Percentiles rank a stretch among this genome's conserved stretches.
Evolutionary conservation across 805 yeast genomes (phyloP).

Genomic region (Candida vaughaniae): DNA sequence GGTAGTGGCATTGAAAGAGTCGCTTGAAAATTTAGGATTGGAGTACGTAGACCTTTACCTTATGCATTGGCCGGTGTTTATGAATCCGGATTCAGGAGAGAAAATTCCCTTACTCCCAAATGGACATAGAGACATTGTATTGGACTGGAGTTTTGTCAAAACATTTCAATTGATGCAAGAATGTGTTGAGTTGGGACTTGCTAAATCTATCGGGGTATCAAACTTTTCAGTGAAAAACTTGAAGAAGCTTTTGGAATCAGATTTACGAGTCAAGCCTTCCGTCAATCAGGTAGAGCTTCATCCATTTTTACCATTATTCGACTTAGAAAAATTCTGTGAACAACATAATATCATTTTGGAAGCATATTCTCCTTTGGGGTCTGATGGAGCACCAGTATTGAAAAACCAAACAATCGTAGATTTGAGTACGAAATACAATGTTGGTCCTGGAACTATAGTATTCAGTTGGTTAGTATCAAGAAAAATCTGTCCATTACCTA

Average conservation of each 20-base stretch:
- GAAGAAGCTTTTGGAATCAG: slow-evolving; percentile 29
- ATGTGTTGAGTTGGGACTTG: slow-evolving; percentile 5
- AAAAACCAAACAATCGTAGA: slow-evolving; percentile 39
- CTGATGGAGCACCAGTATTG: slow-evolving; percentile 48
- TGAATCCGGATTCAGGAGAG: slow-evolving; percentile 75
- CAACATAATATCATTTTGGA: slow-evolving; percentile 57
- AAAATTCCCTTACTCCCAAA: slow-evolving; percentile 41
- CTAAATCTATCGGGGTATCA: slow-evolving; percentile 34
- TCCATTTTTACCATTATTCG: slow-evolving; percentile 59
- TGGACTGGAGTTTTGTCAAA: slow-evolving; percentile 24
- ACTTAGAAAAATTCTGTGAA: slow-evolving; percentile 55
- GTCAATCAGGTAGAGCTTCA: slow-evolving; percentile 36
- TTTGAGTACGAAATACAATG: slow-evolving; percentile 42
- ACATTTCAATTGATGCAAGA: slow-evolving; percentile 24
- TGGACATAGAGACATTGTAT: slow-evolving; percentile 29
- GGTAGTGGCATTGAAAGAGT: slow-evolving; percentile 57
- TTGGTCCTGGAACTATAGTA: slow-evolving; percentile 48
- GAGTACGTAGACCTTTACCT: slow-evolving; percentile 80
- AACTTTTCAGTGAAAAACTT: slow-evolving; percentile 29
- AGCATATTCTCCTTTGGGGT: slow-evolving; percentile 74
- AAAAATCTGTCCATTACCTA: slow-evolving; percentile 49
- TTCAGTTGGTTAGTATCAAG: slow-evolving; percentile 61
- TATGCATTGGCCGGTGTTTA: slow-evolving; percentile 85
- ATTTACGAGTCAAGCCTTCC: slow-evolving; percentile 27
- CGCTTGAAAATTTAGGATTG: slow-evolving; percentile 64